Evolutionary conservation across 176 grass and related monocot species (phyloP).

Genomic region (Aechmea fasciata): DNA sequence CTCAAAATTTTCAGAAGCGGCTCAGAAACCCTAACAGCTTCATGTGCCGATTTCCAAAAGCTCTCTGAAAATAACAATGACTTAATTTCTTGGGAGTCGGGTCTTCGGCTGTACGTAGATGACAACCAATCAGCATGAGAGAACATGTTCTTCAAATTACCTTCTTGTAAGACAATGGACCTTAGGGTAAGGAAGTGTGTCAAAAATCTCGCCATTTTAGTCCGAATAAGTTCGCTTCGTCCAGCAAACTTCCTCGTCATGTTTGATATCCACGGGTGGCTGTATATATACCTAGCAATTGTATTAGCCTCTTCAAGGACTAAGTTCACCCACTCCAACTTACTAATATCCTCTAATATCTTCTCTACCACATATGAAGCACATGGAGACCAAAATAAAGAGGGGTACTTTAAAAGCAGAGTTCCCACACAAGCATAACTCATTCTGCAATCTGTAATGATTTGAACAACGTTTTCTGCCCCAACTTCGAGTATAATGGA

Average conservation of each 20-base stretch:
- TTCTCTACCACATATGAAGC: constrained; percentile 19
- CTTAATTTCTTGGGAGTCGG: constrained; percentile 11
- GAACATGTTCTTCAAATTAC: constrained; percentile 15
- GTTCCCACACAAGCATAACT: constrained; percentile 4
- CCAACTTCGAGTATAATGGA: constrained; percentile 21
- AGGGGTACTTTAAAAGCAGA: constrained; percentile 19
- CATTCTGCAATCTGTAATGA: constrained; percentile 14
- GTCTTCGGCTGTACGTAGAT: constrained; percentile 7
- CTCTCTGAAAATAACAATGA: constrained; percentile 14
- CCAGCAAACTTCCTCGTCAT: constrained; percentile 13
- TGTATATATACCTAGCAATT: constrained; percentile 8
- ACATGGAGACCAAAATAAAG: constrained; percentile 23
- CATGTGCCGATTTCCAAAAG: constrained; percentile 20
- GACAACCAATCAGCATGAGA: constrained; percentile 20
- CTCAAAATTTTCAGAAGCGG: constrained; percentile 22
- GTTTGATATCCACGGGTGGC: constrained; percentile 12
- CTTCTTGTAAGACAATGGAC: constrained; percentile 18
- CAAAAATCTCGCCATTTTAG: constrained; percentile 10
- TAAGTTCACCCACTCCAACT: constrained; percentile 8
- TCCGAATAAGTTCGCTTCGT: constrained; percentile 2
- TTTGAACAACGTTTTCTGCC: constrained; percentile 18
- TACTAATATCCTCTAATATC: constrained; percentile 25
- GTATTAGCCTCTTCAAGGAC: constrained; percentile 13
- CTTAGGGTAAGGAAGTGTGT: constrained; percentile 18
- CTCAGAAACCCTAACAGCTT: constrained; percentile 18